Conservation (phyloP, 805 yeast genomes). For the Hanseniaspora vineae region DNA sequence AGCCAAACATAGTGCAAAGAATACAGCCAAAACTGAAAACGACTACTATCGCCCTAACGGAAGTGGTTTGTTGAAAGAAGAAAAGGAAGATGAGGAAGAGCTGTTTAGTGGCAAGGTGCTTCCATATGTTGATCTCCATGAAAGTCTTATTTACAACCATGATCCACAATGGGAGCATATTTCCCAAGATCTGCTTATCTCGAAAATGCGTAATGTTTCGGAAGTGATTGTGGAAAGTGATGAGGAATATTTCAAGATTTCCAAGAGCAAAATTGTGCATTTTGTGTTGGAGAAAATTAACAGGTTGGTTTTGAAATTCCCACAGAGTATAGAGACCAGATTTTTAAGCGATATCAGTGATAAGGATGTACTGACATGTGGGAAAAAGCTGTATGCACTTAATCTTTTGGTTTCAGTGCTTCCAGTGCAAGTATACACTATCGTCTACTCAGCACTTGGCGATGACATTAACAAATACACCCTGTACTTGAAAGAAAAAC, state of each 20-base stretch:
- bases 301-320: conserved; percentile 26
- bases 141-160: conserved; percentile 19
- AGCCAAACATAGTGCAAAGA: background rate
- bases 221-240: conserved; percentile 32
- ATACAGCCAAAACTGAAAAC: conserved; percentile 8
- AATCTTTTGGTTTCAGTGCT: conserved; percentile 35
- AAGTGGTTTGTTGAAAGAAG: background rate
- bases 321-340: conserved; percentile 20
- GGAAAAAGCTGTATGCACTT: conserved; percentile 25
- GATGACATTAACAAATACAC: conserved; percentile 24
- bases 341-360: conserved; percentile 19
- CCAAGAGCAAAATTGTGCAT: conserved; percentile 25
- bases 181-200: conserved; percentile 10
- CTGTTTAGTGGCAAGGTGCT: background rate
- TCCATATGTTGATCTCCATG: conserved; percentile 17
- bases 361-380: conserved; percentile 23
- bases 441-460: conserved; percentile 16
- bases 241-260: conserved; percentile 33
- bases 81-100: background rate
- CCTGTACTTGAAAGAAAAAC: conserved; percentile 11
- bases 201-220: conserved; percentile 23
- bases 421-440: conserved; percentile 29
- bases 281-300: conserved; percentile 29
- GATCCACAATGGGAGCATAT: conserved; percentile 15
- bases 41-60: conserved; percentile 9